Evolutionary conservation across 371 early-diverging fungal species (phyloP), one percentile per base, ranked within the genome.

Genomic region (Haplosporangium sp.): DNA sequence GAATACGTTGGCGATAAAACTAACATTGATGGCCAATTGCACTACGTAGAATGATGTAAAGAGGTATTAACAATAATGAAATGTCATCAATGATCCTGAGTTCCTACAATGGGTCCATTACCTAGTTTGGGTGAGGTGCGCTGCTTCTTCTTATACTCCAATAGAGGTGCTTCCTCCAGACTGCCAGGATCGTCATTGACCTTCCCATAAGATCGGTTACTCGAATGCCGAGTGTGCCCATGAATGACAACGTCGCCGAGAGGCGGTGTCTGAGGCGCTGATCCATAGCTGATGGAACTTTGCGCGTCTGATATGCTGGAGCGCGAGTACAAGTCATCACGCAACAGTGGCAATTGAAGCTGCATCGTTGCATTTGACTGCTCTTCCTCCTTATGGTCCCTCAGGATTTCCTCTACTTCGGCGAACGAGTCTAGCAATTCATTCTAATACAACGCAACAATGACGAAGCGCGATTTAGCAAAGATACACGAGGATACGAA

Each of bases 351-450:
- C 10, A 67, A 46, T 20, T 67, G 62, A 36, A 52, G 59, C 2
- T 51, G 51, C 8, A 4, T 12, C 38, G 37, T 36, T 10, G 53
- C 29, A 9, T 60, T 43, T 12, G 55, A 59, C 13, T 18, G 21
- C 36, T 77, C 79, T 6, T 69, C 73, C 18, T 65, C 66, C n/a
- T 73, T 57, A 21, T 68, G 79, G 48, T 68, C 69, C 55, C 40
- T 60, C 59, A 79, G 36, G 23, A 79, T 57, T 43, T 67, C 79
- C 29, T 79, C 79, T 0, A 72, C 79, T 41, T 79, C 79, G 10
- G 51, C 64, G 62, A 79, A 79, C 23, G 73, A 64, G 42, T 79
- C 73, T 6, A 79, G 46, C 40, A 79, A 14, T 0, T 58, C 51
- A 47, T 79, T 79, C 76, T 76, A 59, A 29, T 29, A 29, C 29